These are phyloP conservation scores for Epichloe gansuensis DNA, from an alignment of 2,329 filamentous ascomycete genomes.

Conservation along the genomic window DNA sequence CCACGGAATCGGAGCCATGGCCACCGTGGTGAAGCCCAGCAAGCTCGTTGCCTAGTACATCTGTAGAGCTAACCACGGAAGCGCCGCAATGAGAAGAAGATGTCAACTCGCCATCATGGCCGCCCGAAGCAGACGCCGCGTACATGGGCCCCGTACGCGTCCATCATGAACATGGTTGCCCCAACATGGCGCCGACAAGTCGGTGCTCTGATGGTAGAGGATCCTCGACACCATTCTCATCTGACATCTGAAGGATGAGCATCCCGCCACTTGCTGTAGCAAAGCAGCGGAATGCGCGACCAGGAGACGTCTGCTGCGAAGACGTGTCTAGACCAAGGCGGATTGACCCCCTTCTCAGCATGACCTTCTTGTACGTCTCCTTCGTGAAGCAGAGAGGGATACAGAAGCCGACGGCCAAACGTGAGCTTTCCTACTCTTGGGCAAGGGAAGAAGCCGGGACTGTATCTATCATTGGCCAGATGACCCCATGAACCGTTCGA, in stretches of 20 bases:
- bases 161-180: constrained; percentile 17
- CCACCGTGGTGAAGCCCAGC: constrained; percentile 26
- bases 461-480: neutral
- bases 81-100: constrained; percentile 47
- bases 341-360: constrained; percentile 37
- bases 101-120: constrained; percentile 25
- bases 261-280: constrained; percentile 31
- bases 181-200: constrained; percentile 49
- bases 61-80: constrained; percentile 29
- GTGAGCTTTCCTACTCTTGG: neutral
- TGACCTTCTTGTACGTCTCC: constrained; percentile 51
- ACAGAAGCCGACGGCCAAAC: constrained; percentile 32
- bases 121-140: constrained; percentile 15
- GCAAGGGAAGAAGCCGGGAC: neutral
- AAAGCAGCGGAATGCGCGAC: constrained; percentile 15
- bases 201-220: constrained; percentile 53
- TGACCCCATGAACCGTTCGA: neutral
- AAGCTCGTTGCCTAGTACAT: constrained; percentile 35
- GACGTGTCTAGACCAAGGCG: constrained; percentile 15
- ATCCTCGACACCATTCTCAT: constrained; percentile 29
- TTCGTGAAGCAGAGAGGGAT: constrained; percentile 44
- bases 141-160: constrained; percentile 17
- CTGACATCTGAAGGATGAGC: constrained; percentile 19
- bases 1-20: constrained; percentile 25
- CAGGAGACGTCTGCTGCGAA: constrained; percentile 14